Percentiles rank a stretch among this genome's conserved stretches.
These are phyloP conservation scores for Kwoniella sp. DNA, from an alignment of 768 basidiomycete genomes.

Conservation along the genomic window DNA sequence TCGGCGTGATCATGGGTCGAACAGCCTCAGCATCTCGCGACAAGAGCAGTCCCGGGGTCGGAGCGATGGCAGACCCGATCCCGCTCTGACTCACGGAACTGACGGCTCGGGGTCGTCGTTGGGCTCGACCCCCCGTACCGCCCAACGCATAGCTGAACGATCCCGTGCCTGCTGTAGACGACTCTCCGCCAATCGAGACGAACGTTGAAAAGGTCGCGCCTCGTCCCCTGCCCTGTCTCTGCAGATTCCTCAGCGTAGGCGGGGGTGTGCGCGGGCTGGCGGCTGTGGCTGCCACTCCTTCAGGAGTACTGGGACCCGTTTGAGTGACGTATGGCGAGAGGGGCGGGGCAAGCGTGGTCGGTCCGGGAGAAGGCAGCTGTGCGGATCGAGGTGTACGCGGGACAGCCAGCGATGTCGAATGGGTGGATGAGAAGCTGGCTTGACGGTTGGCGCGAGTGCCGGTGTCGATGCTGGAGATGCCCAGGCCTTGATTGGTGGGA, in stretches of 20 bases:
- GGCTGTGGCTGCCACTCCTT: too few species aligned
- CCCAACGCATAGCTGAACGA: constrained; percentile 41
- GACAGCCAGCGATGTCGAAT: neutral
- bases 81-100: constrained; percentile 6
- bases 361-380: neutral
- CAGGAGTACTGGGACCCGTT: too few species aligned
- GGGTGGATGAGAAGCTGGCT: neutral
- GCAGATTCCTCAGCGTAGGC: neutral
- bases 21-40: too few species aligned
- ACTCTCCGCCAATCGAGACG: neutral
- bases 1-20: neutral
- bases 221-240: neutral
- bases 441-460: neutral
- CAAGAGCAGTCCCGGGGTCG: too few species aligned
- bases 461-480: neutral
- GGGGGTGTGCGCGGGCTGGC: neutral
- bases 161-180: neutral
- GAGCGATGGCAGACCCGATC: too few species aligned
- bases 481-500: neutral
- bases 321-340: neutral
- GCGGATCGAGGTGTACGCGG: constrained; percentile 9
- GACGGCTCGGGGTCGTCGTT: constrained; percentile 20
- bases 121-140: constrained; percentile 49
- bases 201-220: constrained; percentile 13
- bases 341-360: neutral